Conservation (phyloP, 768 basidiomycete genomes). For the Boletus coccyginus region DNA sequence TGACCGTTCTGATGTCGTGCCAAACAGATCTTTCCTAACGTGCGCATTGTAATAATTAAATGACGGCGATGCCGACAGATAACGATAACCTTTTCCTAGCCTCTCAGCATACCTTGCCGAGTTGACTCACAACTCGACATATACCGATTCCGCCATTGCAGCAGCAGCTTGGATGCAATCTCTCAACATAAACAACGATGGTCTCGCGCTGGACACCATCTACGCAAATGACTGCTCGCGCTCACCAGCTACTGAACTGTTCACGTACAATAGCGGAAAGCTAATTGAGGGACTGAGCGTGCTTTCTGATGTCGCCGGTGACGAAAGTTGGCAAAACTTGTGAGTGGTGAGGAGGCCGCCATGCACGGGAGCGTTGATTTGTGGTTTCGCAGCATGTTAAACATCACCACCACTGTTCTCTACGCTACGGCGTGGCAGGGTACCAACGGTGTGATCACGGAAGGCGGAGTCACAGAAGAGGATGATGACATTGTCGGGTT, state of each 20-base stretch:
- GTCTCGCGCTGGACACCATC: constrained; percentile 48
- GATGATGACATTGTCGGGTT: constrained; percentile 52
- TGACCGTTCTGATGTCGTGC: not conserved
- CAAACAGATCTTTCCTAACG: constrained; percentile 39
- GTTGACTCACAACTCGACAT: constrained; percentile 42
- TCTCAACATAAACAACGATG: constrained; percentile 41
- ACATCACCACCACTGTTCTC: constrained; percentile 39
- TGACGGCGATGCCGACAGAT: not conserved
- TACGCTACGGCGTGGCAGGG: constrained; percentile 48
- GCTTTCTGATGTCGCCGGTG: constrained; percentile 40
- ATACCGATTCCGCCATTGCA: constrained; percentile 44
- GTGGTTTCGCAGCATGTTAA: constrained; percentile 31
- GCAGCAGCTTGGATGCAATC: constrained; percentile 49
- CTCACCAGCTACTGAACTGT: constrained; percentile 44
- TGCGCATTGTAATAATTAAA: constrained; percentile 14
- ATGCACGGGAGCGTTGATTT: not conserved
- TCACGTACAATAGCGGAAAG: constrained; percentile 57
- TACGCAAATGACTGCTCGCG: constrained; percentile 45
- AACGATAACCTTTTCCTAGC: constrained; percentile 22
- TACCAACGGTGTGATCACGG: constrained; percentile 49
- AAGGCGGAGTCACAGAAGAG: constrained; percentile 39
- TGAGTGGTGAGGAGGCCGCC: constrained; percentile 20
- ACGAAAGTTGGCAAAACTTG: constrained; percentile 41
- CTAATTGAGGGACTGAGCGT: constrained; percentile 51
- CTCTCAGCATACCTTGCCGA: constrained; percentile 50